phyloP scores from a whole-genome alignment of 768 basidiomycete genomes.

The Termitomyces sp. region DNA sequence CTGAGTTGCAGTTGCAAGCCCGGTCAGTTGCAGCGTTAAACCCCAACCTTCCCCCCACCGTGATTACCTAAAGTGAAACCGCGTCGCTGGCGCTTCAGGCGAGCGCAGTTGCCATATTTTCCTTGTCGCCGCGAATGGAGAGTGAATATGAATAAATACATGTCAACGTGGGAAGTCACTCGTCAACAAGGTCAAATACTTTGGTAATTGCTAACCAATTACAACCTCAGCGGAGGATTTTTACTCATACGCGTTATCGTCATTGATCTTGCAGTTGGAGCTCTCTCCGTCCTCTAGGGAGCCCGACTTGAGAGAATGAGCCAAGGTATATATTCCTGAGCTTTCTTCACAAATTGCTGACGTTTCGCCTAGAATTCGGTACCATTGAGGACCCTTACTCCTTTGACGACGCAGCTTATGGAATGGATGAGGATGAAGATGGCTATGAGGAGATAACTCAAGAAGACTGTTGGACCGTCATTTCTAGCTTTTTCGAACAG shows the following conservation, averaged over 20 bases:
- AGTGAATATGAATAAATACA: constrained; percentile 1
- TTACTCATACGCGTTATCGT: background rate
- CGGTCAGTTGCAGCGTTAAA: too few species aligned
- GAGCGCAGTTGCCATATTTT: too few species aligned
- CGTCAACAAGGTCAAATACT: constrained; percentile 23
- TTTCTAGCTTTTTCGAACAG: constrained; percentile 93
- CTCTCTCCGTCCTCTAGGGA: background rate
- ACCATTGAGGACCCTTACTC: constrained; percentile 45
- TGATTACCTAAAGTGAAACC: too few species aligned
- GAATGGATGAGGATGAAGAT: constrained; percentile 49
- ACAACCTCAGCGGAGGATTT: background rate
- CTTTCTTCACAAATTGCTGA: constrained; percentile 26
- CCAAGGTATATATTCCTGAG: constrained; percentile 41
- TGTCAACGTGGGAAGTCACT: constrained; percentile 4
- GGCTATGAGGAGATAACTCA: constrained; percentile 79
- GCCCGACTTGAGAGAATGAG: constrained; percentile 28
- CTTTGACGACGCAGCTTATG: constrained; percentile 59
- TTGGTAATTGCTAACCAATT: constrained; percentile 19
- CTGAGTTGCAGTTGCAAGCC: too few species aligned
- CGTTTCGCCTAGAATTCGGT: constrained; percentile 38
- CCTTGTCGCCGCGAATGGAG: too few species aligned
- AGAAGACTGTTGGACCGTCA: constrained; percentile 94
- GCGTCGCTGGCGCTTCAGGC: too few species aligned
- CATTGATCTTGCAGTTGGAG: background rate
- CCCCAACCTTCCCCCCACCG: too few species aligned